phyloP scores from a whole-genome alignment of 73 alveolate genomes.

The Tetrahymena thermophila region DNA sequence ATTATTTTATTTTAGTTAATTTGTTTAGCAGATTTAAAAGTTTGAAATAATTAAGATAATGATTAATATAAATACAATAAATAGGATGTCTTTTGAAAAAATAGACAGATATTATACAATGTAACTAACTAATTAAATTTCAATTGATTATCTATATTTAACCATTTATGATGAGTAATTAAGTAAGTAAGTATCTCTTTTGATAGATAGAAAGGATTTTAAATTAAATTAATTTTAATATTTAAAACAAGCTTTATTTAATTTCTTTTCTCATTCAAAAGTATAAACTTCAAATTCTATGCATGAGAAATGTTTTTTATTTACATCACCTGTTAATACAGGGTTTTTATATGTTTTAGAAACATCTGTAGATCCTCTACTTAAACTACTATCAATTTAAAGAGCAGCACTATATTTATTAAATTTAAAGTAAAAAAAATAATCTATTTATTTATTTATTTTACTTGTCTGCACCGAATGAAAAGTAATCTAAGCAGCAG shows the following conservation, averaged over 20 bases:
- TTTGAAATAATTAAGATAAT: too few species aligned
- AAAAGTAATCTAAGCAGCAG: conserved; percentile 16
- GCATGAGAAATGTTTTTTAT: background rate
- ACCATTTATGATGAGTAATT: background rate
- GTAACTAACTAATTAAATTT: background rate
- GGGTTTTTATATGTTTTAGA: background rate
- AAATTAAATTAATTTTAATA: background rate
- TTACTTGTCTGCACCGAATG: conserved; percentile 36
- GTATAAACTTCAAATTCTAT: background rate
- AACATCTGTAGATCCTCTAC: conserved; percentile 14
- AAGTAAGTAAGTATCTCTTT: background rate
- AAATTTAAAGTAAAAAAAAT: background rate
- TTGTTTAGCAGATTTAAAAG: too few species aligned
- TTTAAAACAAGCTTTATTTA: background rate
- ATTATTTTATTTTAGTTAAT: too few species aligned
- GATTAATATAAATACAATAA: background rate
- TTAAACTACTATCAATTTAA: conserved; percentile 23
- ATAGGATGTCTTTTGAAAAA: background rate
- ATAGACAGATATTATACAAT: background rate
- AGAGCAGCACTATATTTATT: conserved; percentile 29
- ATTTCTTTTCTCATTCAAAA: background rate
- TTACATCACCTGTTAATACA: background rate
- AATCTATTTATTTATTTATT: background rate
- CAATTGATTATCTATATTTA: background rate
- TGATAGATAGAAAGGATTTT: background rate